These are phyloP conservation scores for Pythium brassicae DNA, from an alignment of 352 stramenopile genomes.

Conservation along the genomic window DNA sequence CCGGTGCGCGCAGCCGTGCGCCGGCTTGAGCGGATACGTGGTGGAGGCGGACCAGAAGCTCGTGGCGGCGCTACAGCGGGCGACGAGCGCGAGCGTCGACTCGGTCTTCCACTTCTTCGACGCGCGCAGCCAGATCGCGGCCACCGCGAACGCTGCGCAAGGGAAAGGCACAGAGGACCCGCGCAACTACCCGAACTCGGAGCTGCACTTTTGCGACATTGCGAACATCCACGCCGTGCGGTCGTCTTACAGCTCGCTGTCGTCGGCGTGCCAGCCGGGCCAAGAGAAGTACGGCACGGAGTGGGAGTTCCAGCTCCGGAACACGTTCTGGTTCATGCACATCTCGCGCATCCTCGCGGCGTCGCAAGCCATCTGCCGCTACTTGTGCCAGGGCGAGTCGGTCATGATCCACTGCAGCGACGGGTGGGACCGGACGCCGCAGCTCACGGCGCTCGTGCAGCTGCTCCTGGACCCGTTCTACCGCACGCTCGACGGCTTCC, in stretches of 20 bases:
- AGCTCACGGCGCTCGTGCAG: slow-evolving; percentile 95
- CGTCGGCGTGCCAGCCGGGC: slow-evolving; percentile 66
- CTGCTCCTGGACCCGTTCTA: slow-evolving; percentile 98
- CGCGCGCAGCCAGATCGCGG: slow-evolving; percentile 79
- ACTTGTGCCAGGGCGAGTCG: slow-evolving; percentile 91
- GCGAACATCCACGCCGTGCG: slow-evolving; percentile 99
- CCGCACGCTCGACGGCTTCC: slow-evolving; percentile 94
- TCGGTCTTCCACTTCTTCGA: slow-evolving; percentile 86
- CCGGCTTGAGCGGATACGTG: slow-evolving; percentile 78
- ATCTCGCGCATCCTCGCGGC: slow-evolving; percentile 94
- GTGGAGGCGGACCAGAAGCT: slow-evolving; percentile 80
- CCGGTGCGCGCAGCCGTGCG: slow-evolving; percentile 81
- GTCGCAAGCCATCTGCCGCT: slow-evolving; percentile 92
- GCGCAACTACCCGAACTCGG: slow-evolving; percentile 93
- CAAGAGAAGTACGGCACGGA: slow-evolving; percentile 75
- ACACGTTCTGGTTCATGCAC: slow-evolving; percentile 97
- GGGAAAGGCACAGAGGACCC: slow-evolving; percentile 89
- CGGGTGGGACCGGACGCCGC: slow-evolving; percentile 98
- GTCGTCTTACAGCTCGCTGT: slow-evolving; percentile 79
- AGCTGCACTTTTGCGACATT: slow-evolving; percentile 98
- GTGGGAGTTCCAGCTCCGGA: slow-evolving; percentile 87
- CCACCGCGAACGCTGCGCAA: slow-evolving; percentile 79
- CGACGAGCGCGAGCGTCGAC: slow-evolving; percentile 50
- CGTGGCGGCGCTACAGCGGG: slow-evolving; percentile 63
- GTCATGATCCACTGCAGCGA: slow-evolving; percentile 99